Base-by-base conservation (phyloP, 2,329 filamentous ascomycete species). In the Pestalotiopsis sp. region DNA sequence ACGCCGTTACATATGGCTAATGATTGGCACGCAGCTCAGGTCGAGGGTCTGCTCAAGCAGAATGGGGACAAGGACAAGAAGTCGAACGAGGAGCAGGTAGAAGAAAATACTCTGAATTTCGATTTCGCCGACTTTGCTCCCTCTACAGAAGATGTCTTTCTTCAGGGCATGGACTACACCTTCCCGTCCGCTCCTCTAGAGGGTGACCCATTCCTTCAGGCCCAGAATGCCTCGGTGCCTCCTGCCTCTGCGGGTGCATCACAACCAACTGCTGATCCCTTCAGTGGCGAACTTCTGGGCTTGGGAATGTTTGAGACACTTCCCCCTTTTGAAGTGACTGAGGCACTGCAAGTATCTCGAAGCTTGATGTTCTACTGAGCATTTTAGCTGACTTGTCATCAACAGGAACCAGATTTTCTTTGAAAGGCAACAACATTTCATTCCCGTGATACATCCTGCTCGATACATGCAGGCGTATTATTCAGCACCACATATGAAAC, bases 221-320 rank as follows among this genome's bases (percentile, higher is more conserved):
- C 59, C 14, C 67, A 69, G 57, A 65, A 67, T 48, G 66, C 70
- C 55, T 64, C 64, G 6, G 71, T 73, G 56, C 40, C 67, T 13
- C 22, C 68, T n/a, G 69, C 67, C 20, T 61, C 62, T 44, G 52
- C 64, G 6, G 52, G 71, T 55, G 40, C 9, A 10, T 48, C 58
- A 13, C 68, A 66, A 44, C 68, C 64, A 14, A 58, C 55, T 39
- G 77, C 58, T 81, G 84, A 69, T 81, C 48, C 64, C 20, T 67
- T 67, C 44, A 24, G 84, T 6, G 89, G 88, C 84, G 88, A 94
- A 75, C 85, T 98, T 80, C 90, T 97, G 68, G 89, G 89, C 11
- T 81, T 97, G 14, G 76, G 94, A 13, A 81, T 97, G 71, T 92
- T 94, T 65, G 95, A 98, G 77, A 86, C 92, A 17, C 80, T 97